A percentile compares a stretch with the other conserved stretches of the same genome.
These are phyloP conservation scores for Phialemoniopsis sp. DNA, from an alignment of 2,329 filamentous ascomycete species.

Conservation along the genomic window DNA sequence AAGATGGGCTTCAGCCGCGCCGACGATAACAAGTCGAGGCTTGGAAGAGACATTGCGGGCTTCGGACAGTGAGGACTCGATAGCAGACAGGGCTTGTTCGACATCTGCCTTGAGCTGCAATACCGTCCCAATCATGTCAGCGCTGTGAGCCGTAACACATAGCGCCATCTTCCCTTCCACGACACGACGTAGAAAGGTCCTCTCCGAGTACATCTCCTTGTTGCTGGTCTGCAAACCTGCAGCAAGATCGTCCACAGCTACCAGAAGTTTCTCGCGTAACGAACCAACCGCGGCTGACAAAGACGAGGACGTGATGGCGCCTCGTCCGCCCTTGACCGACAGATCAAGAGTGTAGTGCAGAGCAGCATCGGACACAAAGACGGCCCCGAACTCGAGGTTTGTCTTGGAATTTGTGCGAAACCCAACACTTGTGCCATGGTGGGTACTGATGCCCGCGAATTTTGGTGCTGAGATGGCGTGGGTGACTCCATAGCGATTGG, in stretches of 20 bases:
- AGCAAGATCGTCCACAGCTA: conserved; percentile 34
- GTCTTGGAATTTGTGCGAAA: conserved; percentile 42
- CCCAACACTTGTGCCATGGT: conserved; percentile 50
- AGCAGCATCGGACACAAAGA: conserved; percentile 45
- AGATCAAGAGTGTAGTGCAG: conserved; percentile 53
- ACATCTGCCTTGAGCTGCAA: conserved; percentile 49
- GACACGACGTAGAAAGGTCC: conserved; percentile 41
- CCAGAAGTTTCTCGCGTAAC: conserved; percentile 49
- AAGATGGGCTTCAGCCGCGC: conserved; percentile 54
- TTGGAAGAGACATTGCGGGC: no score
- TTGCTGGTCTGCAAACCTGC: conserved; percentile 7
- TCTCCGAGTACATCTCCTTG: conserved; percentile 33
- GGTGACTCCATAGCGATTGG: conserved; percentile 47
- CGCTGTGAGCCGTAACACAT: conserved; percentile 51
- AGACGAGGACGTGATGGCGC: conserved; percentile 29
- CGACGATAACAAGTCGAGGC: conserved; percentile 48
- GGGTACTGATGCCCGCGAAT: conserved; percentile 28
- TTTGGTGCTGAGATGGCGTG: conserved; percentile 46
- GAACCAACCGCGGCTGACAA: conserved; percentile 49
- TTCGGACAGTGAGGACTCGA: conserved; percentile 1
- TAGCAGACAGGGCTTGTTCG: conserved; percentile 24
- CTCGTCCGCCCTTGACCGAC: conserved; percentile 34
- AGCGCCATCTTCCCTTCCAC: conserved; percentile 44
- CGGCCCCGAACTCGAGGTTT: conserved; percentile 36
- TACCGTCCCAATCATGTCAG: conserved; percentile 51